A percentile compares a stretch with the other conserved stretches of the same genome.
Conservation (phyloP, 2,329 filamentous ascomycete genomes). For the Rhytidhysteron rufulum region DNA sequence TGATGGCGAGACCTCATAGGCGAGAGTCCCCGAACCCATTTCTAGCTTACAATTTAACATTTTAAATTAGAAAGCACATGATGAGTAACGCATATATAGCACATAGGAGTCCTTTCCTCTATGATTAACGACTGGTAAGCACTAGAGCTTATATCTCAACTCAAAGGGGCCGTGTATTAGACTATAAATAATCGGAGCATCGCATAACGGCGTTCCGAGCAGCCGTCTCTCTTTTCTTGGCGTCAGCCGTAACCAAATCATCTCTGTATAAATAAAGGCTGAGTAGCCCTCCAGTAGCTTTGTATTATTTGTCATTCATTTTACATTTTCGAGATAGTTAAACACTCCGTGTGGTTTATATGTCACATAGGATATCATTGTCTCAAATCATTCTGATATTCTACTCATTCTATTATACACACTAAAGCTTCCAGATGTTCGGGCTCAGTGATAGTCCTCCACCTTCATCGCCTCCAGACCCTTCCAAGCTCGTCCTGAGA, state of each 20-base stretch:
- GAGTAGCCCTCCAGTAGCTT: constrained; percentile 2
- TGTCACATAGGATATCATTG: not conserved
- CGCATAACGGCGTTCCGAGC: constrained; percentile 8
- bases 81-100: too few relatives aligned
- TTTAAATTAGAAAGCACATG: too few relatives aligned
- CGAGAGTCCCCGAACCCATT: too few relatives aligned
- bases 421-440: constrained; percentile 10
- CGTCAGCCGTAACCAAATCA: constrained; percentile 1
- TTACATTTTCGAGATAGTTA: constrained; percentile 5
- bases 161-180: too few relatives aligned
- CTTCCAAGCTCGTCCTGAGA: constrained; percentile 11
- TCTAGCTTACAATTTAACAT: too few relatives aligned
- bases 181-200: too few relatives aligned
- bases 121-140: too few relatives aligned
- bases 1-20: too few relatives aligned
- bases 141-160: too few relatives aligned
- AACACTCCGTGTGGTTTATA: constrained; percentile 1
- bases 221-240: constrained; percentile 4
- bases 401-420: constrained; percentile 4
- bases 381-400: constrained; percentile 3
- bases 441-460: constrained; percentile 6
- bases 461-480: constrained; percentile 13
- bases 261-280: constrained; percentile 1
- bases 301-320: constrained; percentile 1
- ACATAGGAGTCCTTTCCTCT: too few relatives aligned